A percentile compares a stretch with the other conserved stretches of the same genome.
Conservation (phyloP, 1,284 basidiomycete genomes). For the Ceratobasidium sp. region DNA sequence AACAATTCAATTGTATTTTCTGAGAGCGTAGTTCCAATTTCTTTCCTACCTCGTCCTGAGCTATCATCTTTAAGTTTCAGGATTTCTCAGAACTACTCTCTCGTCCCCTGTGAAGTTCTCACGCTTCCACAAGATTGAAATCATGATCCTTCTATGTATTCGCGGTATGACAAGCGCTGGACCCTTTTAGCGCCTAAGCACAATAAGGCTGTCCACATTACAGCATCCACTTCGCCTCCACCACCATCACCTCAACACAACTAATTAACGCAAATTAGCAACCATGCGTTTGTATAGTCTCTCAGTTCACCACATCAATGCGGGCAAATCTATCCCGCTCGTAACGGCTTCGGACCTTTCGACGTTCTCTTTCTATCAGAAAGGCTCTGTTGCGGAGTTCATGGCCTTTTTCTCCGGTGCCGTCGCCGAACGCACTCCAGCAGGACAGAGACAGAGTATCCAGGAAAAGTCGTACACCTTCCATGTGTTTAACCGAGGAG, state of each 20-base stretch:
- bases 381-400: constrained; percentile 86
- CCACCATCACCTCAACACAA: constrained; percentile 14
- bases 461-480: constrained; percentile 96
- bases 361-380: constrained; percentile 94
- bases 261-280: constrained; percentile 9
- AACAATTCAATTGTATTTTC: too few species aligned
- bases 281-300: constrained; percentile 63
- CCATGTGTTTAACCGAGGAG: constrained; percentile 89
- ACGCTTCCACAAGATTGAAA: too few species aligned
- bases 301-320: constrained; percentile 58
- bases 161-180: too few species aligned
- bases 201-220: not conserved
- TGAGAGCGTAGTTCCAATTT: too few species aligned
- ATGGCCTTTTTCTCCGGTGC: constrained; percentile 93
- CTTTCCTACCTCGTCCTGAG: too few species aligned
- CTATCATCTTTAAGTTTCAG: too few species aligned
- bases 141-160: too few species aligned
- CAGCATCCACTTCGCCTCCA: not conserved
- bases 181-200: not conserved
- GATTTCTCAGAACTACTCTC: too few species aligned
- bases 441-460: constrained; percentile 90
- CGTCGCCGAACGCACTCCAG: constrained; percentile 88
- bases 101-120: too few species aligned
- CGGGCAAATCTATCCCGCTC: constrained; percentile 67
- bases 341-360: constrained; percentile 84